Conservation (phyloP, 2,329 filamentous ascomycete species). For the Ophiostoma australiae region DNA sequence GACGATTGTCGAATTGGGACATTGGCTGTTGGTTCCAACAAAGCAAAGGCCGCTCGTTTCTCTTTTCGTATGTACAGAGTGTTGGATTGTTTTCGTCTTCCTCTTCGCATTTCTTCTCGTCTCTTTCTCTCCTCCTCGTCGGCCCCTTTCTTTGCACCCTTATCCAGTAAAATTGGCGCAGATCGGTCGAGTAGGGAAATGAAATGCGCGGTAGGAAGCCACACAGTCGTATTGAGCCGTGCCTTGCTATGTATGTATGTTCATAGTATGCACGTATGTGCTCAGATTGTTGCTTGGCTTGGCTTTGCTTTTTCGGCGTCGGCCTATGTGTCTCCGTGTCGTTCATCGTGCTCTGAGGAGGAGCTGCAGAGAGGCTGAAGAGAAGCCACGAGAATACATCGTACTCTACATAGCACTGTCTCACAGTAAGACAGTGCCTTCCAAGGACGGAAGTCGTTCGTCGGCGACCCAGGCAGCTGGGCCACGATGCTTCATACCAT, state of each 20-base stretch:
- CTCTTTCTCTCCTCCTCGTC: background rate
- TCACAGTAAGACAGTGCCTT: background rate
- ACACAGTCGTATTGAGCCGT: background rate
- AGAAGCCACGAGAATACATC: background rate
- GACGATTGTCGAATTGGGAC: conserved; percentile 6
- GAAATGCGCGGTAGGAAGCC: conserved; percentile 7
- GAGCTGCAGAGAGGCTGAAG: too few species aligned
- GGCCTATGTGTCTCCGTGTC: background rate
- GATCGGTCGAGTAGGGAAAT: background rate
- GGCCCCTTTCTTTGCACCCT: background rate
- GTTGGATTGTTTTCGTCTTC: background rate
- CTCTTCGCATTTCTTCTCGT: background rate
- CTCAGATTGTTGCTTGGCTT: background rate
- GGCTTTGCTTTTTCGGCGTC: background rate
- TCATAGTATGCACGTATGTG: too few species aligned
- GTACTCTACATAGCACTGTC: background rate
- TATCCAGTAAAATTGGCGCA: background rate
- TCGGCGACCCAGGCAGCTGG: background rate
- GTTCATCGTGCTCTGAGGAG: background rate
- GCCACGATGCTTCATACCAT: background rate
- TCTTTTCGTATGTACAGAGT: background rate
- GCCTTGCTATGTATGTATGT: background rate
- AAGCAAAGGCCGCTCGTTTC: background rate
- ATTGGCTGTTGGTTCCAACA: background rate
- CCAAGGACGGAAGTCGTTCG: background rate